Conservation (phyloP, 495 filamentous ascomycete genomes). For the Jackrogersella multiformis region DNA sequence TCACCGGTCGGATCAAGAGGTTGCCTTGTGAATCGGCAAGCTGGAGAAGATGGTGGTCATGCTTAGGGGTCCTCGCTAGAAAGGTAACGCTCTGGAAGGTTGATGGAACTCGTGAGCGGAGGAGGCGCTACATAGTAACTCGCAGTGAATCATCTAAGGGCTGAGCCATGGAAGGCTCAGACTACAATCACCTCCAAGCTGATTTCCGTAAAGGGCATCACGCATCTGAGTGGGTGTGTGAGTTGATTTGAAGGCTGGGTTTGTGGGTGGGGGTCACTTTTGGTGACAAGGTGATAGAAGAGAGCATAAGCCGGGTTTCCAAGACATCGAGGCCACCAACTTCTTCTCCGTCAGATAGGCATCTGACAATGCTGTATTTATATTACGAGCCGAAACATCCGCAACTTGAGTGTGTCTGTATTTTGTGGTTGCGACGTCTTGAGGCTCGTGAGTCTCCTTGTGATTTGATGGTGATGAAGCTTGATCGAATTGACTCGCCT, state of each 20-base stretch:
- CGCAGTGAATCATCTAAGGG: conserved; percentile 36
- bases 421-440: conserved; percentile 38
- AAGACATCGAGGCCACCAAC: conserved; percentile 42
- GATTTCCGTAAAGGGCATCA: conserved; percentile 41
- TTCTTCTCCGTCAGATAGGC: conserved; percentile 32
- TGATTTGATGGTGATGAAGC: conserved; percentile 40
- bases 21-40: conserved; percentile 44
- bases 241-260: conserved; percentile 36
- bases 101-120: conserved; percentile 34
- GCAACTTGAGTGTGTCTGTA: conserved; percentile 20
- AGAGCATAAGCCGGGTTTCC: conserved; percentile 42
- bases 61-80: conserved; percentile 25
- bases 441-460: conserved; percentile 36
- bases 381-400: conserved; percentile 34
- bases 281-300: too few species aligned
- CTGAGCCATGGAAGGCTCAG: conserved; percentile 40
- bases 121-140: conserved; percentile 16
- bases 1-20: conserved; percentile 41
- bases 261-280: conserved; percentile 34
- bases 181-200: conserved; percentile 27
- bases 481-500: conserved; percentile 39
- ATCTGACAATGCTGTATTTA: conserved; percentile 47
- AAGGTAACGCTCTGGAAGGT: conserved; percentile 32
- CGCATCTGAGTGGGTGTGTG: conserved; percentile 46
- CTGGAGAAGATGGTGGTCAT: conserved; percentile 44